A percentile compares a stretch with the other conserved stretches of the same genome.
phyloP scores from a whole-genome alignment of 768 basidiomycete species.

The Daedalea quercina region DNA sequence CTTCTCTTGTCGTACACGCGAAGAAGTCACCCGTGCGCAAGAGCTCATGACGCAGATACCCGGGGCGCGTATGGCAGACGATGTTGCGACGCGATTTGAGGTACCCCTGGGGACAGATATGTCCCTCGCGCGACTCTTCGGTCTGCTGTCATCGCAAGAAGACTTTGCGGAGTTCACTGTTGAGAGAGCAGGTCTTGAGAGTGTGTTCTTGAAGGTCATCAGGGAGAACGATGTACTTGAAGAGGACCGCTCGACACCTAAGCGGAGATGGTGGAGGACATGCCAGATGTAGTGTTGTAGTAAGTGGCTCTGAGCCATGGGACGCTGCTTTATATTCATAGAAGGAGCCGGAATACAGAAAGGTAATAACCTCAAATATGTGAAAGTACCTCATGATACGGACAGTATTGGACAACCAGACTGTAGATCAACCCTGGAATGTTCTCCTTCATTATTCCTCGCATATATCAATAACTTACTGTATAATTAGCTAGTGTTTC shows the following conservation, averaged over 20 bases:
- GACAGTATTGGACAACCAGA: too few relatives aligned
- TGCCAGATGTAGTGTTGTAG: constrained; percentile 2
- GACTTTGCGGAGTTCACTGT: constrained; percentile 64
- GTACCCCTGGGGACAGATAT: constrained; percentile 46
- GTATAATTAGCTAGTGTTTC: too few relatives aligned
- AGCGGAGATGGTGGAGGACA: constrained; percentile 12
- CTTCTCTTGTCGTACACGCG: constrained; percentile 58
- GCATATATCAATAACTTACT: too few relatives aligned
- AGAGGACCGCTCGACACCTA: constrained; percentile 25
- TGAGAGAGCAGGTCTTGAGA: constrained; percentile 64
- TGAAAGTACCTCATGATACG: too few relatives aligned
- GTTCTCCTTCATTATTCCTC: too few relatives aligned
- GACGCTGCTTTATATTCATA: not conserved
- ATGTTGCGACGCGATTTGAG: constrained; percentile 72
- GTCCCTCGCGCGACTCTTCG: constrained; percentile 56
- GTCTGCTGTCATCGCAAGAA: constrained; percentile 41
- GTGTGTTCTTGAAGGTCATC: constrained; percentile 67
- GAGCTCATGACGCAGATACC: constrained; percentile 56
- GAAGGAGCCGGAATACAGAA: too few relatives aligned
- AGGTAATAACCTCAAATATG: too few relatives aligned
- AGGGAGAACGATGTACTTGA: constrained; percentile 53
- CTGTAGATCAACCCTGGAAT: too few relatives aligned
- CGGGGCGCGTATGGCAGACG: constrained; percentile 59
- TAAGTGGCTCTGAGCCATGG: not conserved
- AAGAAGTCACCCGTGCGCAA: constrained; percentile 52